Evolutionary conservation across 345 rosid species (phyloP), one percentile per base, ranked within the genome.

Genomic region (Linum tenue): DNA sequence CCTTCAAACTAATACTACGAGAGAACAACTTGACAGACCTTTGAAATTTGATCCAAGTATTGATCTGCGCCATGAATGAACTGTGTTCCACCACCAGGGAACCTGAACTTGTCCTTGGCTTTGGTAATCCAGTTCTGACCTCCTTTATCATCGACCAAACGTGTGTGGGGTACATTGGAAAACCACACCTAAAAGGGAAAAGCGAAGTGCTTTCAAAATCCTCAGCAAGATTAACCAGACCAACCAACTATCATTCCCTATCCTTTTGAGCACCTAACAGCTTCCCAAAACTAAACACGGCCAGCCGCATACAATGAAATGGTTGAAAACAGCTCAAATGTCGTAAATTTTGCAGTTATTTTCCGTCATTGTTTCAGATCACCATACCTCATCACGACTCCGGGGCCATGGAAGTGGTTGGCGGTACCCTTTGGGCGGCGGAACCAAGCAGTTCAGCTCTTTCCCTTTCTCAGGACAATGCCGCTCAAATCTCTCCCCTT

Each of bases 21-120:
- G 22, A 57, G 38, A 22, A 48, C 53, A 2, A 15, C 53, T 48
- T 6, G 17, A 73, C 35, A 10, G 64, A 92, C 98, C 90, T 90
- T 55, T 7, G 92, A 69, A 60, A 94, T 90, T 72, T 94, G 95
- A 81, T 91, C 81, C 78, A 94, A 75, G 83, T 94, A 94, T 44
- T 84, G 72, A 77, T 94, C 85, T 61, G 96, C 97, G 43, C 99
- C 99, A 35, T 90, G 99, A 69, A 94, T 94, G 80, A 90, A 94
- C 81, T 90, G 95, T 3, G 99, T 94, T 51, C 97, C 99, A 63
- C 99, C 99, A 39, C 97, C 99, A 40, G 99, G 96, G 77, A 91
- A 91, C 82, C 74, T 87, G 73, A 94, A 91, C 77, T 88, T 94
- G 72, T 88, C 81, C 62, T 94, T 88, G 62, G 63, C 83, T 64